Evolutionary conservation across 495 filamentous ascomycete species (phyloP).

Genomic region (Penicillium subrubescens): DNA sequence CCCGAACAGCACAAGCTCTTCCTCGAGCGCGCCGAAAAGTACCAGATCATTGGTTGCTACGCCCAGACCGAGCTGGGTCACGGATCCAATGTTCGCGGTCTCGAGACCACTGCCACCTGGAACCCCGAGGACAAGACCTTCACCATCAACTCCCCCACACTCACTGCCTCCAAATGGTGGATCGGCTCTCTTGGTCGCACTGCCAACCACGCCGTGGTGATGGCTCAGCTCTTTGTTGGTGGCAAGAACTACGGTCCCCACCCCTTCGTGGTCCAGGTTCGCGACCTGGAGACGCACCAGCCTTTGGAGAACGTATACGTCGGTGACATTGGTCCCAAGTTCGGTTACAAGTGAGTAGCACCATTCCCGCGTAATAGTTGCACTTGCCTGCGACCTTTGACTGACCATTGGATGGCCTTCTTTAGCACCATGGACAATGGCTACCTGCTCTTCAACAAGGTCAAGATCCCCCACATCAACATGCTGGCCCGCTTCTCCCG

Average conservation of each 20-base stretch:
- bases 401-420: background rate
- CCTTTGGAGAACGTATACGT: constrained; percentile 70
- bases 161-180: constrained; percentile 79
- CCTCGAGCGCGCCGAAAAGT: constrained; percentile 62
- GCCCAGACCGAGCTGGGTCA: constrained; percentile 78
- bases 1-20: constrained; percentile 70
- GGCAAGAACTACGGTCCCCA: constrained; percentile 71
- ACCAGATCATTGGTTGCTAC: constrained; percentile 73
- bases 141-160: constrained; percentile 64
- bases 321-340: constrained; percentile 76
- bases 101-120: constrained; percentile 75
- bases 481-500: constrained; percentile 68
- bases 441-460: constrained; percentile 70
- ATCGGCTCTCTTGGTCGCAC: constrained; percentile 72
- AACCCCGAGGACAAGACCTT: constrained; percentile 68
- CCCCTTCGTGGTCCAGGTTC: constrained; percentile 74
- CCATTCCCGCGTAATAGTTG: background rate
- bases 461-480: constrained; percentile 67
- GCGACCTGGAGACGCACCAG: constrained; percentile 69
- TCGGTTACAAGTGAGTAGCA: constrained; percentile 60
- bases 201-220: constrained; percentile 74
- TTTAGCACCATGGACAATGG: constrained; percentile 73
- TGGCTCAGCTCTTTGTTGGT: constrained; percentile 67
- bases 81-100: constrained; percentile 71
- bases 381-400: background rate